A percentile compares a stretch with the other conserved stretches of the same genome.
phyloP scores from a whole-genome alignment of 495 filamentous ascomycete genomes.

The Trichoderma reesei region DNA sequence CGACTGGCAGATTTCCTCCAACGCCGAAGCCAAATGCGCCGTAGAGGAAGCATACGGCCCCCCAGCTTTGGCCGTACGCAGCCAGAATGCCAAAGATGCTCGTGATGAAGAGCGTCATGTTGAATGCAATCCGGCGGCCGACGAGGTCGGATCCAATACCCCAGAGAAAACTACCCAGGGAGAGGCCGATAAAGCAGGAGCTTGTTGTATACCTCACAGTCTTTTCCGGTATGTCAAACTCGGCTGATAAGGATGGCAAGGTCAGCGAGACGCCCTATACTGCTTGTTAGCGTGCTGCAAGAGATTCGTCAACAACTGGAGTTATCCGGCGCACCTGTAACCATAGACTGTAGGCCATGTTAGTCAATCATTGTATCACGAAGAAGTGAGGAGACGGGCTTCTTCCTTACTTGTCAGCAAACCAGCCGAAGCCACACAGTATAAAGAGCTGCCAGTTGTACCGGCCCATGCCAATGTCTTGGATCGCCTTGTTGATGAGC shows the following conservation, averaged over 20 bases:
- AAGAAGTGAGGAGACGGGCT: neutral
- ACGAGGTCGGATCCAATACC: conserved; percentile 65
- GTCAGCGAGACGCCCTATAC: conserved; percentile 65
- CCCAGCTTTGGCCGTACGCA: conserved; percentile 57
- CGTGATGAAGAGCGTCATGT: conserved; percentile 61
- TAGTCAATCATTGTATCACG: neutral
- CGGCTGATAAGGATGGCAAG: conserved; percentile 56
- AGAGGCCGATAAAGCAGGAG: conserved; percentile 48
- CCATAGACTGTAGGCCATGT: conserved; percentile 31
- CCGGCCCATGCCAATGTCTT: conserved; percentile 79
- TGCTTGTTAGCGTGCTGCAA: conserved; percentile 4
- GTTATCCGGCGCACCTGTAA: conserved; percentile 33
- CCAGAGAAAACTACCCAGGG: conserved; percentile 70
- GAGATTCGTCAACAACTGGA: conserved; percentile 34
- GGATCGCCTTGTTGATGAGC: conserved; percentile 63
- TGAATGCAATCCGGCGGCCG: conserved; percentile 65
- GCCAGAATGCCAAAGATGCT: conserved; percentile 62
- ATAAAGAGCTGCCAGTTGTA: conserved; percentile 82
- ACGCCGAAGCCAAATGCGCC: conserved; percentile 42
- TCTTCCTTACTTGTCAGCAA: conserved; percentile 43
- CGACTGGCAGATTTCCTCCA: conserved; percentile 70
- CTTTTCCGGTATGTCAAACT: conserved; percentile 50
- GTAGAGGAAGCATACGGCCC: conserved; percentile 49
- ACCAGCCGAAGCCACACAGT: conserved; percentile 74
- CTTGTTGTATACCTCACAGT: conserved; percentile 44